phyloP scores from a whole-genome alignment of 495 filamentous ascomycete species.

The Tuber borchii region DNA sequence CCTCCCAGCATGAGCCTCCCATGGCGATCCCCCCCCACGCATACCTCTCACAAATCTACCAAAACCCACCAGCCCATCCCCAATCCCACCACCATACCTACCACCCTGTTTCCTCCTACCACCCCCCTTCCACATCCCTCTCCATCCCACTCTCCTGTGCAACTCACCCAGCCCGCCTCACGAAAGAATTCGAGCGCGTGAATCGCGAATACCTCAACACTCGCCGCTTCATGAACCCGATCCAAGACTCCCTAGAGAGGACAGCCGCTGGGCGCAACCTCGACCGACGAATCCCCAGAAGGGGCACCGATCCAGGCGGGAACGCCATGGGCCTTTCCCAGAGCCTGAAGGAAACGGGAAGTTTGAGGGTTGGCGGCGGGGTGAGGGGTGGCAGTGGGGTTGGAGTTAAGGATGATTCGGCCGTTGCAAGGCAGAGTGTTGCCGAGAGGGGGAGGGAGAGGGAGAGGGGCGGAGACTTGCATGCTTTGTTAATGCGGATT shows the following conservation, averaged over 20 bases:
- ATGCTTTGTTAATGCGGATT: constrained; percentile 27
- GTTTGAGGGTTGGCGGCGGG: constrained; percentile 2
- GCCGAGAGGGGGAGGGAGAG: constrained; percentile 11
- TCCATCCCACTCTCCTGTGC: not conserved
- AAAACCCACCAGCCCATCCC: constrained; percentile 41
- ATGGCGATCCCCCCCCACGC: constrained; percentile 42
- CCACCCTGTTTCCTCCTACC: not conserved
- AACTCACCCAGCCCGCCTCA: constrained; percentile 44
- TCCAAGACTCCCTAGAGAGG: constrained; percentile 54
- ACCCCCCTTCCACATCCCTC: not conserved
- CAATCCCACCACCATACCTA: constrained; percentile 48
- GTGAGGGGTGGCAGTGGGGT: not conserved
- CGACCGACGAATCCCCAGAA: constrained; percentile 46
- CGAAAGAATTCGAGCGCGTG: constrained; percentile 56
- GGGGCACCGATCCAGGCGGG: constrained; percentile 36
- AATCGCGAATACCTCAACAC: constrained; percentile 61
- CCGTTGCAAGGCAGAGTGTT: constrained; percentile 13
- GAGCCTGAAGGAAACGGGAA: constrained; percentile 43
- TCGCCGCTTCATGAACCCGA: constrained; percentile 60
- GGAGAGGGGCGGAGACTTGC: constrained; percentile 21
- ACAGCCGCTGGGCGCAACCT: constrained; percentile 48
- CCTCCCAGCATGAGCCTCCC: constrained; percentile 56
- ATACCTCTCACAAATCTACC: constrained; percentile 16
- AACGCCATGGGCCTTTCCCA: constrained; percentile 44
- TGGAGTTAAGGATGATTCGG: constrained; percentile 32